Conservation (phyloP, 2,329 filamentous ascomycete species). For the Aspergillus brunneoviolaceus region DNA sequence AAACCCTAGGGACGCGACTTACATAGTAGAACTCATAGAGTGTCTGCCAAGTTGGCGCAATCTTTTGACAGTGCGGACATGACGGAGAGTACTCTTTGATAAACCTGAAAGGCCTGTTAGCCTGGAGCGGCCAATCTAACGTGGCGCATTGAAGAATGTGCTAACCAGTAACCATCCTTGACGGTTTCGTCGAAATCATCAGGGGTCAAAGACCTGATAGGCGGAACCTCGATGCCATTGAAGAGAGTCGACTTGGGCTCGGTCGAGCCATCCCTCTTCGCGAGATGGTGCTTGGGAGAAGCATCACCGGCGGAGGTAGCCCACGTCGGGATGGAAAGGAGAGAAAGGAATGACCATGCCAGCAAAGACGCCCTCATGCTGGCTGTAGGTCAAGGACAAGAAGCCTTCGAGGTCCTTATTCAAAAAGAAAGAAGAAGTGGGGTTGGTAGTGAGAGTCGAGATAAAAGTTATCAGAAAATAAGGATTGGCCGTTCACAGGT, state of each 20-base stretch:
- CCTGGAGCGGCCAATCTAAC: not conserved
- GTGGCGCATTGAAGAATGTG: slow-evolving; percentile 5
- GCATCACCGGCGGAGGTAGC: slow-evolving; percentile 27
- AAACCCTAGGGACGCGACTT: slow-evolving; percentile 17
- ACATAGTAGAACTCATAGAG: slow-evolving; percentile 86
- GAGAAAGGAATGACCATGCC: slow-evolving; percentile 38
- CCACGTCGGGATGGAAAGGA: slow-evolving; percentile 36
- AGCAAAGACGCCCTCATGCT: slow-evolving; percentile 41
- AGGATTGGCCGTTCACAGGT: slow-evolving; percentile 23
- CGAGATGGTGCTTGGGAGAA: slow-evolving; percentile 22
- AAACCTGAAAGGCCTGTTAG: slow-evolving; percentile 42
- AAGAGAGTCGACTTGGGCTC: slow-evolving; percentile 44
- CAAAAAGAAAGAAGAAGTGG: slow-evolving; percentile 15
- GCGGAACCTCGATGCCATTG: slow-evolving; percentile 53
- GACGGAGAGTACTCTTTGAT: slow-evolving; percentile 54
- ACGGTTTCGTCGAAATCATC: slow-evolving; percentile 50
- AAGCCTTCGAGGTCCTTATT: slow-evolving; percentile 13
- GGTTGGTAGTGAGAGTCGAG: slow-evolving; percentile 12
- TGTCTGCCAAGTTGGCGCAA: slow-evolving; percentile 85
- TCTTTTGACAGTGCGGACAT: slow-evolving; percentile 70
- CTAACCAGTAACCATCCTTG: slow-evolving; percentile 54
- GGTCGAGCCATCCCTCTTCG: slow-evolving; percentile 28
- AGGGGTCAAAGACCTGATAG: slow-evolving; percentile 50
- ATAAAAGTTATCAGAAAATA: slow-evolving; percentile 17
- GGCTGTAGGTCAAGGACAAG: slow-evolving; percentile 20